Percentiles rank a stretch among this genome's conserved stretches.
Conservation (phyloP, 2,329 filamentous ascomycete species). For the Trichophyton equinum region DNA sequence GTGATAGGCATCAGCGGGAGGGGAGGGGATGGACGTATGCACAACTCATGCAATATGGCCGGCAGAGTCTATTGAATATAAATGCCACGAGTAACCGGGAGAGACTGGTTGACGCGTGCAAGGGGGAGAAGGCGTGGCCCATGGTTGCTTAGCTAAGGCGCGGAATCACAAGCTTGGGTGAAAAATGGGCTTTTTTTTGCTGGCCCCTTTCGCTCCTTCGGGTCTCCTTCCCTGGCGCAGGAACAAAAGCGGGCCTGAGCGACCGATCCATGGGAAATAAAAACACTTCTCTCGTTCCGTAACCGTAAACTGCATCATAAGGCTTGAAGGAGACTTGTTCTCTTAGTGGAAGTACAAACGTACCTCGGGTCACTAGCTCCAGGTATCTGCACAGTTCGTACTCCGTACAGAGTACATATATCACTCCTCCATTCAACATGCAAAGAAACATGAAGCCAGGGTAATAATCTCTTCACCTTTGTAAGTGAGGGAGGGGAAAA, state of each 20-base stretch:
- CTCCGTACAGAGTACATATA: not conserved
- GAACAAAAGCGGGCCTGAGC: constrained; percentile 3
- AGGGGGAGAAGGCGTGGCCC: not conserved
- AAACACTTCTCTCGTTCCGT: not conserved
- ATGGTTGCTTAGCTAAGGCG: not conserved
- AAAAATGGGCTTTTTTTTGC: not conserved
- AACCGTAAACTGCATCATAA: not conserved
- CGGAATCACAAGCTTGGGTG: not conserved
- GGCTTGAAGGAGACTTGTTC: not conserved
- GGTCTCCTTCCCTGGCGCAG: not conserved
- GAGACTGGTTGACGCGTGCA: not conserved
- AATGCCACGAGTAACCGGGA: not conserved
- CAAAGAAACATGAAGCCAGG: too few relatives aligned
- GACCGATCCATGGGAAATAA: not conserved
- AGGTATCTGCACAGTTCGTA: not conserved
- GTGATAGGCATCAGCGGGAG: not conserved
- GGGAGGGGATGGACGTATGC: not conserved
- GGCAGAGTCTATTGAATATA: not conserved
- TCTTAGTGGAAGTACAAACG: not conserved
- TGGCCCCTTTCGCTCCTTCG: not conserved
- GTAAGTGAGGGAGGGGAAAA: not conserved
- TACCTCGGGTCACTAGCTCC: not conserved
- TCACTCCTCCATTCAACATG: too few relatives aligned
- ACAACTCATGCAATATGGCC: not conserved
- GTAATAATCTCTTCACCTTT: too few relatives aligned